Conservation (phyloP, 331 rosid species). For the Pyracantha coccinea region DNA sequence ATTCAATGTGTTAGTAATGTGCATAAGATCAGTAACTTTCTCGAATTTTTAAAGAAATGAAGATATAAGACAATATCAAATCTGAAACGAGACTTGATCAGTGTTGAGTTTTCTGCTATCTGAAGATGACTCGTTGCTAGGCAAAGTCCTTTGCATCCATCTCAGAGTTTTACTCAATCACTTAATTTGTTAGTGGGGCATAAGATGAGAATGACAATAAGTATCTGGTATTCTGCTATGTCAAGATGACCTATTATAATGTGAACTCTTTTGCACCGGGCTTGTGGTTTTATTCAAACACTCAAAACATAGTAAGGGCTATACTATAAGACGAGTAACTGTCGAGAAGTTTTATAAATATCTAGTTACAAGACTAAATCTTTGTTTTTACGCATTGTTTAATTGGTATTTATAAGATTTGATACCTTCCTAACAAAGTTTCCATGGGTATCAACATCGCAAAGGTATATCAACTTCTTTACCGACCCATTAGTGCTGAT, state of each 20-base stretch:
- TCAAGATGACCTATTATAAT: not conserved
- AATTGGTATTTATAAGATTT: not conserved
- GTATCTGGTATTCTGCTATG: not conserved
- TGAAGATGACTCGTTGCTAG: not conserved
- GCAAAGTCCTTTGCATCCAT: not conserved
- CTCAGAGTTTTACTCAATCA: not conserved
- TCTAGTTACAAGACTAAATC: not conserved
- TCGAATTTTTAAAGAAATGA: not conserved
- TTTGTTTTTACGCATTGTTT: not conserved
- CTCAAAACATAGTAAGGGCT: not conserved
- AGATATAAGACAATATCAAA: not conserved
- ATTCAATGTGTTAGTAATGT: not conserved
- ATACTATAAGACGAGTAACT: not conserved
- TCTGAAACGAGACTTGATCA: not conserved
- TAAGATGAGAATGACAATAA: not conserved
- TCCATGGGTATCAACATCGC: not conserved
- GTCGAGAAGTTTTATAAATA: not conserved
- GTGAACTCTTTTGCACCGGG: not conserved
- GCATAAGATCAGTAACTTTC: not conserved
- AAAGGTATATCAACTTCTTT: not conserved
- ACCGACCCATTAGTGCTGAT: not conserved
- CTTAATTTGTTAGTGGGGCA: not conserved
- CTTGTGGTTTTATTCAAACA: not conserved
- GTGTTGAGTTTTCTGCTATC: not conserved
- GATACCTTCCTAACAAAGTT: not conserved